Conservation (phyloP, 2,329 filamentous ascomycete species). For the Grosmannia clavigera region DNA sequence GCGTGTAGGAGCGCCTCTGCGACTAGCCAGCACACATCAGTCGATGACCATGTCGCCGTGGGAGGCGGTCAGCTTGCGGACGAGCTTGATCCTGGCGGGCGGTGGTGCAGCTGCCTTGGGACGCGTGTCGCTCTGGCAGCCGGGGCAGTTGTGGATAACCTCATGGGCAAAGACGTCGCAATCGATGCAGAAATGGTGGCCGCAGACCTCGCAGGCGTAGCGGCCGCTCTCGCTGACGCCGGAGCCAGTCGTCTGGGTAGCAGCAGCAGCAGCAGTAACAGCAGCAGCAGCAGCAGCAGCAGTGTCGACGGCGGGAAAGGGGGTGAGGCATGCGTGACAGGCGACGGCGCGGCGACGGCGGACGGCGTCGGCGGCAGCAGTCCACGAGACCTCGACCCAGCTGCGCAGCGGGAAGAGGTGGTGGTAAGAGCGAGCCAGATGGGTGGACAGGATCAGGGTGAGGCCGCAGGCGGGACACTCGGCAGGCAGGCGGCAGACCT, state of each 20-base stretch:
- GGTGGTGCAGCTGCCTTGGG: background rate
- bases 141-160: slow-evolving; percentile 89
- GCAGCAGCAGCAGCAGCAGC: slow-evolving; percentile 9
- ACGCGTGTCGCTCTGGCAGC: slow-evolving; percentile 53
- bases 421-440: slow-evolving; percentile 85
- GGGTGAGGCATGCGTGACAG: slow-evolving; percentile 67
- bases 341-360: slow-evolving; percentile 23
- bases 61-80: background rate
- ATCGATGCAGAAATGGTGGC: slow-evolving; percentile 91
- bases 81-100: background rate
- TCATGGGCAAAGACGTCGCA: slow-evolving; percentile 95
- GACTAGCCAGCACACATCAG: background rate
- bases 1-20: no score
- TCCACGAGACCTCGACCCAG: slow-evolving; percentile 85
- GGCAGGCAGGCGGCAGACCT: slow-evolving; percentile 80
- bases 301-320: slow-evolving; percentile 47
- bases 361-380: slow-evolving; percentile 44
- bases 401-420: slow-evolving; percentile 83
- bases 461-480: slow-evolving; percentile 87
- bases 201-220: slow-evolving; percentile 81
- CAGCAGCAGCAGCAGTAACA: slow-evolving; percentile 9
- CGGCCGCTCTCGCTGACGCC: slow-evolving; percentile 68
- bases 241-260: background rate
- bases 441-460: slow-evolving; percentile 87
- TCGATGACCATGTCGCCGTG: background rate